Percentiles rank a stretch among this genome's conserved stretches.
Conservation (phyloP, 768 basidiomycete species). For the Termitomyces sp. region DNA sequence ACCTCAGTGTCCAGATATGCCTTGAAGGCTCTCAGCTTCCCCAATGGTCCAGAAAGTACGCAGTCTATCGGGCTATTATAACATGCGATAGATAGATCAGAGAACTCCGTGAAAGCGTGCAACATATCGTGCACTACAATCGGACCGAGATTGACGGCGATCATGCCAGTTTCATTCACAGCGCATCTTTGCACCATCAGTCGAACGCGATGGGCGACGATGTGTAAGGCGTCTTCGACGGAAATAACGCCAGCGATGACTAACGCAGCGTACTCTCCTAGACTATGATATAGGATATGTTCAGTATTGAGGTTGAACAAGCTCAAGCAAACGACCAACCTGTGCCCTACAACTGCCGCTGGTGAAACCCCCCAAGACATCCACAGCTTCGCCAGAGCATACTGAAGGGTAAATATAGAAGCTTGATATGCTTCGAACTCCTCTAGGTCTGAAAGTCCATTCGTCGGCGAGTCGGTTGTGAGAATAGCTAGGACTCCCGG, state of each 20-base stretch:
- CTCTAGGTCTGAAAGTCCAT: conserved; percentile 22
- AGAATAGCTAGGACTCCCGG: conserved; percentile 47
- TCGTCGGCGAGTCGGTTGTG: conserved; percentile 16
- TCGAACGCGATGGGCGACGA: conserved; percentile 57
- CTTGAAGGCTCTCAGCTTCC: conserved; percentile 39
- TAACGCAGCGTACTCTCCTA: conserved; percentile 75
- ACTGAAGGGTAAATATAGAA: conserved; percentile 60
- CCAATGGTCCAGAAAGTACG: conserved; percentile 54
- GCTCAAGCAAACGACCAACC: conserved; percentile 36
- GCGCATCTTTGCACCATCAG: conserved; percentile 50
- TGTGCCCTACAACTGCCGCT: conserved; percentile 64
- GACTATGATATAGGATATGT: conserved; percentile 40
- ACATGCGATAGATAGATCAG: conserved; percentile 50
- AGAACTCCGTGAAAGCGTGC: conserved; percentile 26
- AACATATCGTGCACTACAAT: conserved; percentile 31
- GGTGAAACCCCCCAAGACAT: conserved; percentile 65
- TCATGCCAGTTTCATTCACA: conserved; percentile 50
- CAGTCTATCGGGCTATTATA: conserved; percentile 56
- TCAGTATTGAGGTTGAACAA: conserved; percentile 1
- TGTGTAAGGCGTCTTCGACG: conserved; percentile 49
- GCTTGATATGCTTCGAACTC: conserved; percentile 46
- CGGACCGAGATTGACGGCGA: conserved; percentile 44
- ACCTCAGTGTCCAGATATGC: conserved; percentile 31
- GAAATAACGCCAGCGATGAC: conserved; percentile 57
- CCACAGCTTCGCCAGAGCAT: conserved; percentile 62